These are phyloP conservation scores for Sporothrix euskadiensis DNA, from an alignment of 2,329 filamentous ascomycete species.

Conservation along the genomic window DNA sequence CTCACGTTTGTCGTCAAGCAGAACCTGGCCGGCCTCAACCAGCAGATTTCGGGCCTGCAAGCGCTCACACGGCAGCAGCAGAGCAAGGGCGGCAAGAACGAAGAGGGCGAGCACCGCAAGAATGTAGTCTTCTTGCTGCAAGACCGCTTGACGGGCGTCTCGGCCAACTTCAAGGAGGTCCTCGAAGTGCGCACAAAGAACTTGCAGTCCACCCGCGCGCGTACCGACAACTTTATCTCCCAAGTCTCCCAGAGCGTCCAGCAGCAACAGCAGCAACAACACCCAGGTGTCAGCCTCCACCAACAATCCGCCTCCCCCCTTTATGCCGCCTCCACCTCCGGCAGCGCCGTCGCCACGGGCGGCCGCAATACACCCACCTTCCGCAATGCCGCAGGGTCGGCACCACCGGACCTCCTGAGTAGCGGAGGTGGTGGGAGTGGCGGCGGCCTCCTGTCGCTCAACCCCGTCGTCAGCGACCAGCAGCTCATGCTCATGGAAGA, in stretches of 20 bases:
- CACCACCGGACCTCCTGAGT: constrained; percentile 26
- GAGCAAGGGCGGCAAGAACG: constrained; percentile 63
- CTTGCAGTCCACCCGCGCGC: constrained; percentile 86
- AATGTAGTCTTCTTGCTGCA: constrained; percentile 92
- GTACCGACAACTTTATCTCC: constrained; percentile 96
- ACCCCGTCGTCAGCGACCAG: constrained; percentile 76
- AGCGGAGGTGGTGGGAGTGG: background rate
- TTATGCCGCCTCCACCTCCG: constrained; percentile 68
- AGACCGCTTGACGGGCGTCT: constrained; percentile 88
- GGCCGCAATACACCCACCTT: constrained; percentile 32
- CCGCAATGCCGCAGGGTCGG: constrained; percentile 26
- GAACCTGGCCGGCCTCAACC: constrained; percentile 59
- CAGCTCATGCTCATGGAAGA: constrained; percentile 93
- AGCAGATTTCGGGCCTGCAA: constrained; percentile 84
- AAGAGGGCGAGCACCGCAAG: constrained; percentile 94
- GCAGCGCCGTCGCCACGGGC: constrained; percentile 60
- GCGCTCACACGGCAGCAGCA: constrained; percentile 74
- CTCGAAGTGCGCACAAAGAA: constrained; percentile 96
- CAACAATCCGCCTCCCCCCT: constrained; percentile 74
- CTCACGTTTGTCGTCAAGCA: constrained; percentile 72
- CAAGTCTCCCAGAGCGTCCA: constrained; percentile 78
- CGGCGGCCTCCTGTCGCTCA: constrained; percentile 77
- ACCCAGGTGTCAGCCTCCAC: constrained; percentile 22
- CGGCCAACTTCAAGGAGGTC: constrained; percentile 95
- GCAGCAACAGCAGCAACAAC: constrained; percentile 49